These are phyloP conservation scores for Rhodotorula taiwanensis DNA, from an alignment of 768 basidiomycete species.

Conservation along the genomic window DNA sequence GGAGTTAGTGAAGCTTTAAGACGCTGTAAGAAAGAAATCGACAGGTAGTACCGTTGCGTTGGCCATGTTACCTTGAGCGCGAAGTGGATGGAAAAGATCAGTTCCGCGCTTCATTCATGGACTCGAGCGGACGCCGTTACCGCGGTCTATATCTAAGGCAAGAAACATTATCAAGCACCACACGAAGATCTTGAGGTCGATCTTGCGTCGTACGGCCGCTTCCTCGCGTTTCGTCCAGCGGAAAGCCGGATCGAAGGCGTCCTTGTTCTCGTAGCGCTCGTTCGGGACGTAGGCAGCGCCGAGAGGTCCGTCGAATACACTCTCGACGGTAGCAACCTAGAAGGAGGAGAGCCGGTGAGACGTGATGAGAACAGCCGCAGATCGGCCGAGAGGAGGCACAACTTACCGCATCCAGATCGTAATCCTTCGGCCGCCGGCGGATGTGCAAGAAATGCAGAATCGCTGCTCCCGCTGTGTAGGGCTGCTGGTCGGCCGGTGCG, in stretches of 20 bases:
- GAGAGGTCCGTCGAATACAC: conserved; percentile 29
- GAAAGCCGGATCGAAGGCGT: conserved; percentile 42
- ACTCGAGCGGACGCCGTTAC: background rate
- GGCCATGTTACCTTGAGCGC: conserved; percentile 7
- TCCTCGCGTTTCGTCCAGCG: conserved; percentile 46
- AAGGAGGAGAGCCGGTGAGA: background rate
- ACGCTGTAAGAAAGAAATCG: background rate
- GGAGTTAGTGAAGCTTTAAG: background rate
- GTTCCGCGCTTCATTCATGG: background rate
- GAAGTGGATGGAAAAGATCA: background rate
- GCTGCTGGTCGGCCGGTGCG: conserved; percentile 2
- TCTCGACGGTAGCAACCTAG: conserved; percentile 29
- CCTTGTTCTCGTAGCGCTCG: conserved; percentile 35
- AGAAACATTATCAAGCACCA: conserved; percentile 44
- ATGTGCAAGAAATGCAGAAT: conserved; percentile 14
- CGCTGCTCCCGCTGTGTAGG: conserved; percentile 7
- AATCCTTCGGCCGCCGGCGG: background rate
- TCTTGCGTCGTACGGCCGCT: conserved; percentile 33
- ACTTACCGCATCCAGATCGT: conserved; percentile 23
- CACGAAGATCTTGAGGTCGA: conserved; percentile 42
- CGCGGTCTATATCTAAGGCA: conserved; percentile 27
- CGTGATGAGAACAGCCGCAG: background rate
- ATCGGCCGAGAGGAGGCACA: background rate
- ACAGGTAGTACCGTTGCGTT: conserved; percentile 13
- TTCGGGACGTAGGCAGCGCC: conserved; percentile 15